Evolutionary conservation across 495 filamentous ascomycete species (phyloP).

Genomic region (Endocarpon pusillum): DNA sequence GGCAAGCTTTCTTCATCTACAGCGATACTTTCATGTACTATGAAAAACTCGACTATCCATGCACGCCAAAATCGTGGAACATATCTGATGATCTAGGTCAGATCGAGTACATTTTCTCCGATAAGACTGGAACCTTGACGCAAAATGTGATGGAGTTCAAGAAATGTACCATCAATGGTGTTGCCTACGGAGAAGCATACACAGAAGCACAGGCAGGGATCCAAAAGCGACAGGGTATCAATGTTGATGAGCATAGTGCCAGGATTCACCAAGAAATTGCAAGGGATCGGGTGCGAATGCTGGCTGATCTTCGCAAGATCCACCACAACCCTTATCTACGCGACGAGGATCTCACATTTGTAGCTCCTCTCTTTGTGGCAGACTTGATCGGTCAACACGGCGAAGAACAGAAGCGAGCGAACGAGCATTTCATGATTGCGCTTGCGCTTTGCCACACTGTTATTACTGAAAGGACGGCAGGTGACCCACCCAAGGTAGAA

Average conservation of each 20-base stretch:
- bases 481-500: conserved; percentile 75
- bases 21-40: conserved; percentile 91
- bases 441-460: conserved; percentile 93
- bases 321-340: conserved; percentile 84
- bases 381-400: conserved; percentile 66
- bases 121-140: conserved; percentile 96
- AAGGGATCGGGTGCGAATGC: conserved; percentile 50
- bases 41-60: conserved; percentile 79
- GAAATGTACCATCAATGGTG: conserved; percentile 86
- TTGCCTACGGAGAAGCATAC: conserved; percentile 91
- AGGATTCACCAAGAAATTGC: conserved; percentile 66
- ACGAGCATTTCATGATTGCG: conserved; percentile 84
- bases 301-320: conserved; percentile 52
- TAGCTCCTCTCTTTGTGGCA: conserved; percentile 72
- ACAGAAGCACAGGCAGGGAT: conserved; percentile 93
- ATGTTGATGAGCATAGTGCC: conserved; percentile 65
- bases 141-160: conserved; percentile 99
- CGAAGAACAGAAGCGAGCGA: conserved; percentile 56
- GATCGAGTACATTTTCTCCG: conserved; percentile 99
- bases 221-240: conserved; percentile 73
- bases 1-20: conserved; percentile 95
- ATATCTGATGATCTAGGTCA: conserved; percentile 97
- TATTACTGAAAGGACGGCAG: conserved; percentile 76
- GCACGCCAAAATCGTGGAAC: conserved; percentile 97
- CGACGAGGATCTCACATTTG: conserved; percentile 79